A percentile compares a stretch with the other conserved stretches of the same genome.
Evolutionary conservation across 1,284 basidiomycete genomes (phyloP).

Genomic region (Tilletia setariae): DNA sequence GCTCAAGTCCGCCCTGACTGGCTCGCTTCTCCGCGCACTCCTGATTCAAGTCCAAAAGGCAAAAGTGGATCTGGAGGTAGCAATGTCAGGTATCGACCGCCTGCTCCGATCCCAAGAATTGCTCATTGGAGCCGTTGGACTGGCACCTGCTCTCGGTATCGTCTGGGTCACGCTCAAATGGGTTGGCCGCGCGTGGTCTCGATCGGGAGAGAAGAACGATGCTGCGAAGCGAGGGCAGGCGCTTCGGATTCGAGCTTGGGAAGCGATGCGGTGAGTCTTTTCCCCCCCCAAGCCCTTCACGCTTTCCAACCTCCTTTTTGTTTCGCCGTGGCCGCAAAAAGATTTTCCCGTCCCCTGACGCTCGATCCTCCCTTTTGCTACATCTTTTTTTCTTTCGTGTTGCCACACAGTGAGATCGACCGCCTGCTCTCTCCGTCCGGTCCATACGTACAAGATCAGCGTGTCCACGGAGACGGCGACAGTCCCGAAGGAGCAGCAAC

Average conservation of each 20-base stretch:
- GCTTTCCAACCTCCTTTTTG: too few species aligned
- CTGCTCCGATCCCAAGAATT: slow-evolving; percentile 90
- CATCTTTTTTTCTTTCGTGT: neutral
- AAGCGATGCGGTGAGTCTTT: slow-evolving; percentile 55
- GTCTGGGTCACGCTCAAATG: slow-evolving; percentile 63
- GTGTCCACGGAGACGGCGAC: too few species aligned
- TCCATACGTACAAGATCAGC: too few species aligned
- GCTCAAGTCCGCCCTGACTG: slow-evolving; percentile 73
- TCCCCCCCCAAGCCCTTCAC: too few species aligned
- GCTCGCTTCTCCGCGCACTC: slow-evolving; percentile 77
- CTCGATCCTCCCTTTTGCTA: neutral
- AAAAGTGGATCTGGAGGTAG: slow-evolving; percentile 89
- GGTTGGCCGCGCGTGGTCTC: slow-evolving; percentile 56
- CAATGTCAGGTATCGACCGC: slow-evolving; percentile 81
- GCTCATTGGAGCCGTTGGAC: slow-evolving; percentile 94
- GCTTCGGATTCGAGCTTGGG: slow-evolving; percentile 55
- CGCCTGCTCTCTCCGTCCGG: slow-evolving; percentile 40
- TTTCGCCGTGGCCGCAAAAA: too few species aligned
- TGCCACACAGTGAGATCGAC: slow-evolving; percentile 52
- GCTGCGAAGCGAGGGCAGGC: slow-evolving; percentile 41
- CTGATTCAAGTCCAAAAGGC: slow-evolving; percentile 96
- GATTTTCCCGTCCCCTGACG: neutral
- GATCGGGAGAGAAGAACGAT: neutral
- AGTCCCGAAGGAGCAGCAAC: too few species aligned
- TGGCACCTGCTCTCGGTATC: slow-evolving; percentile 81